Evolutionary conservation across 495 filamentous ascomycete species (phyloP).

Genomic region (Xylaria castorea): DNA sequence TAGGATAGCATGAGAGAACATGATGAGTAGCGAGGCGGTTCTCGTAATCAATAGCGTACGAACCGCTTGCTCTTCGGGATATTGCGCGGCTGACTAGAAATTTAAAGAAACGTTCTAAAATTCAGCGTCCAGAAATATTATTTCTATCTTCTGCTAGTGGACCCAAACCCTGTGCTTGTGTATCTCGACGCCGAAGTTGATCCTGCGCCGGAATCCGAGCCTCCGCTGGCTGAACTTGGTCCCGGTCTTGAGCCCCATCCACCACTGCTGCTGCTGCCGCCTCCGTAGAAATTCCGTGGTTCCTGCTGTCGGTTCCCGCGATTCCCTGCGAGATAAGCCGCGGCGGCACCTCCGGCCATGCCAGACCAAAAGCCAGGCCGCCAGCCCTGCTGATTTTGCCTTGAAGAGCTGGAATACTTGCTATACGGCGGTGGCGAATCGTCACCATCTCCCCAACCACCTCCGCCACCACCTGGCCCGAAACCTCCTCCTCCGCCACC

Average conservation of each 20-base stretch:
- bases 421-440: constrained; percentile 66
- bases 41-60: constrained; percentile 5
- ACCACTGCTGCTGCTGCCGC: constrained; percentile 55
- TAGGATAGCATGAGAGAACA: constrained; percentile 23
- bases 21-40: constrained; percentile 1
- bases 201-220: constrained; percentile 49
- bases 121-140: neutral
- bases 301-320: constrained; percentile 46
- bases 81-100: neutral
- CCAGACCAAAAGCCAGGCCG: constrained; percentile 91
- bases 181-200: constrained; percentile 63
- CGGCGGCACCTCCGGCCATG: constrained; percentile 71
- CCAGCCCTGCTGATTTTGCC: constrained; percentile 62
- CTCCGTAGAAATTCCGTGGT: constrained; percentile 38
- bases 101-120: neutral
- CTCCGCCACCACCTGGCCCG: constrained; percentile 55
- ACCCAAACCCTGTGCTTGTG: constrained; percentile 89
- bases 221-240: constrained; percentile 43
- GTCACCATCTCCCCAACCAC: constrained; percentile 60
- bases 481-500: constrained; percentile 43
- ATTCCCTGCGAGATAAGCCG: constrained; percentile 70
- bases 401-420: constrained; percentile 36
- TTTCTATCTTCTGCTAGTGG: constrained; percentile 74
- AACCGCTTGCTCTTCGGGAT: neutral
- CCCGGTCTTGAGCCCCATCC: constrained; percentile 44